Percentiles rank a stretch among this genome's conserved stretches.
Evolutionary conservation across 208 protist species (phyloP).

Genomic region (Crithidia acanthocephali): DNA sequence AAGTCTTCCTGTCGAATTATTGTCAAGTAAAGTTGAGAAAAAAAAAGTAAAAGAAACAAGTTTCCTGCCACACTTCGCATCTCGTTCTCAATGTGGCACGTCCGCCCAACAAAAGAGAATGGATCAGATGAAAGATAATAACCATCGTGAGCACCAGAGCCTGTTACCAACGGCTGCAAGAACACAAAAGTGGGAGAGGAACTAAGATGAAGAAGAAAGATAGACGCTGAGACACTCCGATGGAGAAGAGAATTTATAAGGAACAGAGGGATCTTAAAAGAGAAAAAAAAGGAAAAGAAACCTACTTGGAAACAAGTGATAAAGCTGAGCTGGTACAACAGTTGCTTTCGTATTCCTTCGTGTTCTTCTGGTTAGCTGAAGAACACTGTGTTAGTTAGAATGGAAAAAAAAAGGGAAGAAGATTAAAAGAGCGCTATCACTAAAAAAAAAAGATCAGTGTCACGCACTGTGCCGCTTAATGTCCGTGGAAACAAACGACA

Average conservation of each 20-base stretch:
- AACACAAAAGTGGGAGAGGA: not conserved
- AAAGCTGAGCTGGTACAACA: not conserved
- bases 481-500: no score
- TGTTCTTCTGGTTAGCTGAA: no score
- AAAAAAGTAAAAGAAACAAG: not conserved
- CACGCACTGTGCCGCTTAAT: no score
- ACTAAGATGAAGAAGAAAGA: not conserved
- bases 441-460: no score
- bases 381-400: not conserved
- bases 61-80: not conserved
- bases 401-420: not conserved
- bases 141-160: not conserved
- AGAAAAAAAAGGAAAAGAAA: not conserved
- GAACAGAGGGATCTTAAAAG: no score
- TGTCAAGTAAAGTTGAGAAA: no score
- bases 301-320: not conserved
- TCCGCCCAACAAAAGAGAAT: constrained; percentile 7
- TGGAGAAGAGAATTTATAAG: no score
- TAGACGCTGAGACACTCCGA: not conserved
- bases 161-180: not conserved
- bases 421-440: no score
- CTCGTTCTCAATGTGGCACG: no score
- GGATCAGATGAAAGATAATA: no score
- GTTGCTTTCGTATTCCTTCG: not conserved
- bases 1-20: no score